Evolutionary conservation across 331 rosid genomes (phyloP).

Genomic region (Malus hybrid): DNA sequence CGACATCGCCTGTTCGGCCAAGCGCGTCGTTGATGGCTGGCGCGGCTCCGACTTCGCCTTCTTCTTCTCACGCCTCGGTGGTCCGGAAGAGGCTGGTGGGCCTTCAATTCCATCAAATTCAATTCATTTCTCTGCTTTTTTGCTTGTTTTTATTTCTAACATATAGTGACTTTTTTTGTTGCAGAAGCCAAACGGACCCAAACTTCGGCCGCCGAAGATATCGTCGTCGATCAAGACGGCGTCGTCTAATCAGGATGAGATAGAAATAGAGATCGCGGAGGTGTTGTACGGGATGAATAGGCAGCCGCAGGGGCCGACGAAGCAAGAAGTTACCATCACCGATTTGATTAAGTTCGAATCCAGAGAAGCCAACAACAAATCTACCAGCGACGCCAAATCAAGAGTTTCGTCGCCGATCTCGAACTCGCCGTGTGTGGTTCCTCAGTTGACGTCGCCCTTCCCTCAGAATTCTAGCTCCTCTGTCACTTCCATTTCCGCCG

Average conservation of each 20-base stretch:
- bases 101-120: constrained; percentile 8
- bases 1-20: constrained; percentile 70
- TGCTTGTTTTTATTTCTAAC: background rate
- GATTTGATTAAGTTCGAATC: constrained; percentile 59
- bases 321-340: constrained; percentile 46
- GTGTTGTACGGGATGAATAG: constrained; percentile 89
- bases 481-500: constrained; percentile 46
- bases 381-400: constrained; percentile 55
- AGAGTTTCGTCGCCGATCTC: constrained; percentile 83
- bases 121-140: background rate
- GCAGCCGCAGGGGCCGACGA: constrained; percentile 81
- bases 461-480: constrained; percentile 64
- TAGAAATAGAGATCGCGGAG: constrained; percentile 96
- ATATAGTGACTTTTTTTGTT: constrained; percentile 26
- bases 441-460: constrained; percentile 21
- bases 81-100: constrained; percentile 84
- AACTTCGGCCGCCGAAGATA: constrained; percentile 65
- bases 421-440: constrained; percentile 34
- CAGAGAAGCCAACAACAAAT: constrained; percentile 40
- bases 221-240: constrained; percentile 45
- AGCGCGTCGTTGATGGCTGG: constrained; percentile 19
- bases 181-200: constrained; percentile 73
- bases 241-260: constrained; percentile 70
- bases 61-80: constrained; percentile 72
- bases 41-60: constrained; percentile 57